phyloP scores from a whole-genome alignment of 164 flowering plant species.

The Kingdonia uniflora region DNA sequence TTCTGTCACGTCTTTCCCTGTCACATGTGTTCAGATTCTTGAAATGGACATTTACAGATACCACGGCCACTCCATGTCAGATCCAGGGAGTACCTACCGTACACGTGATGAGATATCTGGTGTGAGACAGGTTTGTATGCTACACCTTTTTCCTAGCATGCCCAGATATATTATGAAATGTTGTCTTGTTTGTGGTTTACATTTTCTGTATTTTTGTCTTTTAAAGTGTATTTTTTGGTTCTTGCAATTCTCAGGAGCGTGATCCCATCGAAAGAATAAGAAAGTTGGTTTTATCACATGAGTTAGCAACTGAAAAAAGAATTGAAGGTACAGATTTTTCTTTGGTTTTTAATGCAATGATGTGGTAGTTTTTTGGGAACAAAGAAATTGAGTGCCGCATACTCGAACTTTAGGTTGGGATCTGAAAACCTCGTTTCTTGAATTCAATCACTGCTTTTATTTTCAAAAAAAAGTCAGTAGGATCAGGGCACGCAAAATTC shows the following conservation, averaged over 20 bases:
- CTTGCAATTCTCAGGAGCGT: constrained; percentile 55
- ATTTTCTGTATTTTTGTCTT: no score
- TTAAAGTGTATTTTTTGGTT: no score
- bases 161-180: neutral
- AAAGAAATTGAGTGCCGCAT: no score
- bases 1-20: no score
- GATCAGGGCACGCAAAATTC: no score
- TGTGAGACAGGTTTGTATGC: constrained; percentile 66
- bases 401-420: no score
- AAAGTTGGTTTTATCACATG: constrained; percentile 67
- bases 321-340: constrained; percentile 51
- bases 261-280: constrained; percentile 91
- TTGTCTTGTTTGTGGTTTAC: neutral
- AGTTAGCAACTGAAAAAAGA: constrained; percentile 84
- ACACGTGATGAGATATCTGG: constrained; percentile 93
- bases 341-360: no score
- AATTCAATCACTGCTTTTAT: no score
- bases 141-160: neutral
- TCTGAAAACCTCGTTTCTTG: neutral
- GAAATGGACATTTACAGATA: constrained; percentile 99
- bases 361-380: no score
- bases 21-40: constrained; percentile 54
- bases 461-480: no score
- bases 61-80: constrained; percentile 99
- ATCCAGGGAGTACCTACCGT: constrained; percentile 96